phyloP scores from a whole-genome alignment of 805 yeast species.

The Ogataea corticis region DNA sequence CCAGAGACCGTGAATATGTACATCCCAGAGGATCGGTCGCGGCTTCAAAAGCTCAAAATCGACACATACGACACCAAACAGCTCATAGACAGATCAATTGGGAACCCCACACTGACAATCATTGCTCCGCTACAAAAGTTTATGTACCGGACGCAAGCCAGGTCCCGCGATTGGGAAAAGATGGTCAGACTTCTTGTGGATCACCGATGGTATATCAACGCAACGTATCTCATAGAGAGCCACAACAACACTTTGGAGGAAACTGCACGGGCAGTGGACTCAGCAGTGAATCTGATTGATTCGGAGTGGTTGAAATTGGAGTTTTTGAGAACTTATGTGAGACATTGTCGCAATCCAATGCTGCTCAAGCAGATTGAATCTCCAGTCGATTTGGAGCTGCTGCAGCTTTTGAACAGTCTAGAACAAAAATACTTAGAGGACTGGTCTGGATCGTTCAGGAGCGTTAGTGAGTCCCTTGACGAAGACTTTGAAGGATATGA shows the following conservation, averaged over 20 bases:
- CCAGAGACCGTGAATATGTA: not conserved
- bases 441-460: not conserved
- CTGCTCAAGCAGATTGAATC: constrained; percentile 10
- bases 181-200: constrained; percentile 8
- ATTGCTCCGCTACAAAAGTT: not conserved
- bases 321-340: constrained; percentile 11
- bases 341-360: constrained; percentile 4
- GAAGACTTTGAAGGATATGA: not conserved
- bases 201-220: constrained; percentile 15
- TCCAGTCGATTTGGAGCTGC: constrained; percentile 1
- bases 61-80: too few species aligned
- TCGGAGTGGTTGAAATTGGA: constrained; percentile 16
- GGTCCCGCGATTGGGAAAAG: not conserved
- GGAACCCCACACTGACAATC: not conserved
- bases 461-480: constrained; percentile 3
- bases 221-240: constrained; percentile 8
- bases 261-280: constrained; percentile 3
- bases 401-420: constrained; percentile 9
- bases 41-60: not conserved
- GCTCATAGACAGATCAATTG: too few species aligned
- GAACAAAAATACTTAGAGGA: constrained; percentile 6
- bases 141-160: not conserved
- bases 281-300: constrained; percentile 1
- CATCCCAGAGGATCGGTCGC: not conserved
- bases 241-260: constrained; percentile 11